A percentile compares a stretch with the other conserved stretches of the same genome.
phyloP scores from a whole-genome alignment of 139 green algal genomes.

The Chlorella sp. region DNA sequence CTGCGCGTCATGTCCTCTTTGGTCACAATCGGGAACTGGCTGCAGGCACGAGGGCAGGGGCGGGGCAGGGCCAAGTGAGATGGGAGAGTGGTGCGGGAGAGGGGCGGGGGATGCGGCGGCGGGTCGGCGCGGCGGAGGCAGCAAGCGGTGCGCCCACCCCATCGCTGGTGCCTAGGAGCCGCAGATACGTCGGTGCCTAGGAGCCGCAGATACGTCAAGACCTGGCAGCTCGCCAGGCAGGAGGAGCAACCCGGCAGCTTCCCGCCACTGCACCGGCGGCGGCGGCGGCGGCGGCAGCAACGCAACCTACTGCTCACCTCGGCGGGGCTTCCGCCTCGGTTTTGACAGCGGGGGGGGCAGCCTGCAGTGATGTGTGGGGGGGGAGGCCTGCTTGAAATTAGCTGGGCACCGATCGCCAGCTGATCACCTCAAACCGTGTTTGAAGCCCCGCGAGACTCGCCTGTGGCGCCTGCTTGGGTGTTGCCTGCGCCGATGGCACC shows the following conservation, averaged over 20 bases:
- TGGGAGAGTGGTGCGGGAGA: neutral
- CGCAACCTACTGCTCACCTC: neutral
- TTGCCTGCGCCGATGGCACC: slow-evolving; percentile 23
- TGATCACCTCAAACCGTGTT: neutral
- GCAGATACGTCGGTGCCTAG: too few relatives aligned
- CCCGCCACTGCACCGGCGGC: too few relatives aligned
- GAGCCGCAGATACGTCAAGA: too few relatives aligned
- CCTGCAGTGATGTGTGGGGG: neutral
- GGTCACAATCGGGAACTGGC: neutral
- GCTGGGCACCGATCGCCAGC: too few relatives aligned
- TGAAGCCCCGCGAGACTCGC: neutral
- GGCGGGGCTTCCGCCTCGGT: neutral
- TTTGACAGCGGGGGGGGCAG: neutral
- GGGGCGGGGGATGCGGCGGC: neutral
- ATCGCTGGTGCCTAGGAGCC: too few relatives aligned
- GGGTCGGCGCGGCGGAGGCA: too few relatives aligned
- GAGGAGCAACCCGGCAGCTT: too few relatives aligned
- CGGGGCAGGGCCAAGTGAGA: neutral
- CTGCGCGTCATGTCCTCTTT: slow-evolving; percentile 36
- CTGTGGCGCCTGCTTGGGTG: slow-evolving; percentile 6
- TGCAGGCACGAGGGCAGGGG: neutral
- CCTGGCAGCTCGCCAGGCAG: too few relatives aligned
- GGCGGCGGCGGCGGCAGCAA: too few relatives aligned
- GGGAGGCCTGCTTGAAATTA: too few relatives aligned
- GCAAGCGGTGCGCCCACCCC: too few relatives aligned